Evolutionary conservation across 306 rosid genomes (phyloP), one percentile per base, ranked within the genome.

Genomic region (Acacia melanoxylon): DNA sequence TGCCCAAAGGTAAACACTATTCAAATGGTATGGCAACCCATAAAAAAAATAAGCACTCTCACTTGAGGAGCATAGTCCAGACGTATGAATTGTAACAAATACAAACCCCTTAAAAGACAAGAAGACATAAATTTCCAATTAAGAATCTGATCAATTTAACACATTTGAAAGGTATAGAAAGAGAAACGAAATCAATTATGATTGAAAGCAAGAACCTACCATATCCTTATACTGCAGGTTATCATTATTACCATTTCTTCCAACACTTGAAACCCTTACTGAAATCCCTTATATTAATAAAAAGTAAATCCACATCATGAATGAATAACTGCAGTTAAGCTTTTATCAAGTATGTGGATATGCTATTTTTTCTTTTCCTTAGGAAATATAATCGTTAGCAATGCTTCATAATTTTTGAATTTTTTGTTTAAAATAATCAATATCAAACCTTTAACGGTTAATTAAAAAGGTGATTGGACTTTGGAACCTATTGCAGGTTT

Each of bases 401-500:
- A 69, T 37, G 42, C 80, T 58, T 73, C 44, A 68, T 65, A 31
- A 76, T 48, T 72, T 63, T 72, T 78, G 58, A 59, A 12, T 40
- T 33, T 72, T 67, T 73, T 76, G 51, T 51, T 54, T 29, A 41
- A 49, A 67, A 80, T 68, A 83, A 77, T 67, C 68, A 19, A 22
- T 58, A 70, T 45, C 84, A 81, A 68, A 71, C 56, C 33, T 61
- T 46, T 71, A 83, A 27, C 48, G 40, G 58, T 49, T 74, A 81
- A 58, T 10, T 62, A 78, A 54, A 62, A 83, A 85, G 72, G 73
- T 68, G 45, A 71, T 76, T 78, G 71, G 77, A 77, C 80, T 74
- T 54, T 42, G 69, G 76, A 65, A 74, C 98, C 71, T 87, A 95
- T 98, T 88, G 89, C 85, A 95, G 73, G 62, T 82, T 79, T 88